Conservation (phyloP, 177 flowering plant genomes). For the Tripterygium wilfordii region DNA sequence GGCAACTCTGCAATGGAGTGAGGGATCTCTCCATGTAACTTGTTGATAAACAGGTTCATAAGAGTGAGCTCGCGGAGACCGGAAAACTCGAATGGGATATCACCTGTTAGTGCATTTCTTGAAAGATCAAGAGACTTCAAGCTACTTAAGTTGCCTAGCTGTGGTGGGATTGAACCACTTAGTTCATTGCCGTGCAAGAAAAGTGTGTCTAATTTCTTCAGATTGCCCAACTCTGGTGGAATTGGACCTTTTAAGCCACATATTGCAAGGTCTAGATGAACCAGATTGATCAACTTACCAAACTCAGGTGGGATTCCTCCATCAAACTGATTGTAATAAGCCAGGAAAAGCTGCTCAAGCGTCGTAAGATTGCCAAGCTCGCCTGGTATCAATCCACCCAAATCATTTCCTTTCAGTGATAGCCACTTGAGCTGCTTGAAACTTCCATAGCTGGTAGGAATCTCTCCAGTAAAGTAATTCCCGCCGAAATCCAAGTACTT, state of each 20-base stretch:
- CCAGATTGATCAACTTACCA: slow-evolving; percentile 49
- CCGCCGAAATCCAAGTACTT: slow-evolving; percentile 61
- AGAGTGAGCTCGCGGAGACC: slow-evolving; percentile 40
- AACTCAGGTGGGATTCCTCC: slow-evolving; percentile 71
- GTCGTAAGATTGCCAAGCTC: slow-evolving; percentile 58
- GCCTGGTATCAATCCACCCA: slow-evolving; percentile 47
- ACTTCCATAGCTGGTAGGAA: slow-evolving; percentile 46
- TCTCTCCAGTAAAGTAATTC: slow-evolving; percentile 54
- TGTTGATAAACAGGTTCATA: slow-evolving; percentile 55
- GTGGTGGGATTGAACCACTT: slow-evolving; percentile 47
- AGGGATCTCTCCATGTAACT: slow-evolving; percentile 65
- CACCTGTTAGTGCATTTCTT: slow-evolving; percentile 55
- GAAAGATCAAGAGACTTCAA: slow-evolving; percentile 65
- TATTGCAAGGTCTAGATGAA: slow-evolving; percentile 49
- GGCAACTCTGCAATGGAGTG: slow-evolving; percentile 51
- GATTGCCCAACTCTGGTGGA: slow-evolving; percentile 58
- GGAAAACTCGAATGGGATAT: slow-evolving; percentile 54
- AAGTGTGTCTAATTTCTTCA: slow-evolving; percentile 49
- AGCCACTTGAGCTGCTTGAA: slow-evolving; percentile 36
- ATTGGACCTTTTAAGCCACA: slow-evolving; percentile 58
- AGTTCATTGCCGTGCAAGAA: slow-evolving; percentile 60
- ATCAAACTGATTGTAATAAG: slow-evolving; percentile 51
- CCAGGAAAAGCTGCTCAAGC: slow-evolving; percentile 48
- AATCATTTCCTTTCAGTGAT: slow-evolving; percentile 54
- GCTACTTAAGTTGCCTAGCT: slow-evolving; percentile 49